Evolutionary conservation across 2,329 filamentous ascomycete genomes (phyloP).

Genomic region (Allantophomopsis lycopodina): DNA sequence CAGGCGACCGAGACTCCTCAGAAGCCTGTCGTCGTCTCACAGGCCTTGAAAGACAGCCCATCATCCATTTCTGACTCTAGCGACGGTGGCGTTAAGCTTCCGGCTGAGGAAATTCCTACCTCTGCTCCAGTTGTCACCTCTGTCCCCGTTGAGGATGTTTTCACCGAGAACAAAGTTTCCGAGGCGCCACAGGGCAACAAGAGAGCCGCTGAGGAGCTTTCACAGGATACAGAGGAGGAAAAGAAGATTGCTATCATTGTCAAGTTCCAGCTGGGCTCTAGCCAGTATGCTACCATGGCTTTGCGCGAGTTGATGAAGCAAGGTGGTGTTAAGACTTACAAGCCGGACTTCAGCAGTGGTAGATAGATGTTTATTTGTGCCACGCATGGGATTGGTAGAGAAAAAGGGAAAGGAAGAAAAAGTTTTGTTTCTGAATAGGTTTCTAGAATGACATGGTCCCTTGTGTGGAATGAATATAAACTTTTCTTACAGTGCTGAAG

Average conservation of each 20-base stretch:
- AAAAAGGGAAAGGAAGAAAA: no score
- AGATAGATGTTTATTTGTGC: neutral
- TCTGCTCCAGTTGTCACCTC: neutral
- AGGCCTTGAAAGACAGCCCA: neutral
- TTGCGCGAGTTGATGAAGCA: constrained; percentile 67
- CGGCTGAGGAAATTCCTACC: neutral
- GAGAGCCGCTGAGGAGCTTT: constrained; percentile 1
- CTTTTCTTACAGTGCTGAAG: no score
- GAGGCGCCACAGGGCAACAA: neutral
- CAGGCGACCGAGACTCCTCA: neutral
- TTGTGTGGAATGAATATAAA: no score
- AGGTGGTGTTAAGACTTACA: constrained; percentile 43
- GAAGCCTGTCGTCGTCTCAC: no score
- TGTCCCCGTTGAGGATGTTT: neutral
- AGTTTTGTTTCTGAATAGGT: no score
- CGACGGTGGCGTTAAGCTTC: neutral
- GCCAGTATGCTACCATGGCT: constrained; percentile 77
- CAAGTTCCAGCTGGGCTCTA: constrained; percentile 63
- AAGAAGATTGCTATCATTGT: constrained; percentile 52
- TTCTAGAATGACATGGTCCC: no score
- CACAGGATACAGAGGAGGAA: neutral
- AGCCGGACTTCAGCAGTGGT: constrained; percentile 40
- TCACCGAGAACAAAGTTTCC: neutral
- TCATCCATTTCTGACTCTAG: neutral
- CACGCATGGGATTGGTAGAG: no score